phyloP scores from a whole-genome alignment of 108 stramenopile species.

The Skeletonema menzelii region DNA sequence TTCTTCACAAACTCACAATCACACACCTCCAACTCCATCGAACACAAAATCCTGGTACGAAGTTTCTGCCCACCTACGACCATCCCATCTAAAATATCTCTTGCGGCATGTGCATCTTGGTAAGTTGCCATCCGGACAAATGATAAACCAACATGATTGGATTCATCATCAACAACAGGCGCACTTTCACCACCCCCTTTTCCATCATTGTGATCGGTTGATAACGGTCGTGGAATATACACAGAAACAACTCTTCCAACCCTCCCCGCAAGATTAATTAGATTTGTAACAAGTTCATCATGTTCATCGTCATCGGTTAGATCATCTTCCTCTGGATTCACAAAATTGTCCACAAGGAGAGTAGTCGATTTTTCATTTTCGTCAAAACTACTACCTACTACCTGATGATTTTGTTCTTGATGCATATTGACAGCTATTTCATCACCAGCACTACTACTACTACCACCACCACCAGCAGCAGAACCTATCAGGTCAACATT shows the following conservation, averaged over 20 bases:
- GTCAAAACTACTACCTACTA: background rate
- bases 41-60: conserved; percentile 9
- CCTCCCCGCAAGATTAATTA: conserved; percentile 62
- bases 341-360: conserved; percentile 55
- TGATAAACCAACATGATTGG: conserved; percentile 23
- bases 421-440: background rate
- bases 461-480: background rate
- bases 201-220: background rate
- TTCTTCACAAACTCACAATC: background rate
- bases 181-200: background rate
- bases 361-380: conserved; percentile 5
- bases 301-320: conserved; percentile 81
- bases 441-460: background rate
- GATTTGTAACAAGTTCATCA: conserved; percentile 67
- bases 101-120: conserved; percentile 58
- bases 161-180: background rate
- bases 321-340: conserved; percentile 54
- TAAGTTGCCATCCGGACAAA: conserved; percentile 55
- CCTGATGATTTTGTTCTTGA: too few relatives aligned
- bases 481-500: background rate
- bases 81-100: conserved; percentile 65
- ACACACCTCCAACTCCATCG: background rate
- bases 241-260: conserved; percentile 58
- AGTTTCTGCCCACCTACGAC: conserved; percentile 58
- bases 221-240: conserved; percentile 52